These are phyloP conservation scores for Albugo candida DNA, from an alignment of 352 stramenopile species.

Conservation along the genomic window DNA sequence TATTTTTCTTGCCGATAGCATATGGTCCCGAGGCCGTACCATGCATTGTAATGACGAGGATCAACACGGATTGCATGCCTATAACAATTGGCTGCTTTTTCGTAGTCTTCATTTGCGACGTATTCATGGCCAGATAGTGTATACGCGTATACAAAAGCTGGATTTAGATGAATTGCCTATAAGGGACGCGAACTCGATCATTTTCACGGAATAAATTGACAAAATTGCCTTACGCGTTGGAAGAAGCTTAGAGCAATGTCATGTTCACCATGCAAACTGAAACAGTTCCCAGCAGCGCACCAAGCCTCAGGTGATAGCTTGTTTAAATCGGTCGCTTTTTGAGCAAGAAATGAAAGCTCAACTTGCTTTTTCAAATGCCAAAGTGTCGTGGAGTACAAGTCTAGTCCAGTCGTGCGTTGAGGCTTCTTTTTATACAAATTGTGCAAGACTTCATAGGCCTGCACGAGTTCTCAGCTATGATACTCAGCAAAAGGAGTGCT, in stretches of 20 bases:
- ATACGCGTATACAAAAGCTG: constrained; percentile 94
- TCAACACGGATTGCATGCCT: constrained; percentile 86
- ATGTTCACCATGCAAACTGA: constrained; percentile 96
- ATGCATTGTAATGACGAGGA: constrained; percentile 85
- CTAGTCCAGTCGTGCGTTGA: constrained; percentile 86
- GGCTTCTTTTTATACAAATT: constrained; percentile 81
- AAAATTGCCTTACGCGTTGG: constrained; percentile 35
- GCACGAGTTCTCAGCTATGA: constrained; percentile 1
- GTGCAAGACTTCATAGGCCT: constrained; percentile 76
- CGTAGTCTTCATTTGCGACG: constrained; percentile 95
- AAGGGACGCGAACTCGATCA: not conserved
- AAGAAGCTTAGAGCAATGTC: constrained; percentile 93
- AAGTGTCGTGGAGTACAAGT: constrained; percentile 89
- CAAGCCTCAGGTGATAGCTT: constrained; percentile 85
- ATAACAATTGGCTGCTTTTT: constrained; percentile 92
- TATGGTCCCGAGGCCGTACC: constrained; percentile 85
- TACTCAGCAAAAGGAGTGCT: not conserved
- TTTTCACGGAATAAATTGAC: not conserved
- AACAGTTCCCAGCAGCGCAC: constrained; percentile 95
- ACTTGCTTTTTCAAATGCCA: constrained; percentile 97
- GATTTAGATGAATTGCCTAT: constrained; percentile 85
- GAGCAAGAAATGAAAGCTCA: constrained; percentile 90
- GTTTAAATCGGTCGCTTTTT: constrained; percentile 87
- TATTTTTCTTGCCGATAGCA: constrained; percentile 97
- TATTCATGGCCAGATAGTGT: constrained; percentile 96